These are phyloP conservation scores for Phragmites australis DNA, from an alignment of 176 grass and related monocot species.

Conservation along the genomic window DNA sequence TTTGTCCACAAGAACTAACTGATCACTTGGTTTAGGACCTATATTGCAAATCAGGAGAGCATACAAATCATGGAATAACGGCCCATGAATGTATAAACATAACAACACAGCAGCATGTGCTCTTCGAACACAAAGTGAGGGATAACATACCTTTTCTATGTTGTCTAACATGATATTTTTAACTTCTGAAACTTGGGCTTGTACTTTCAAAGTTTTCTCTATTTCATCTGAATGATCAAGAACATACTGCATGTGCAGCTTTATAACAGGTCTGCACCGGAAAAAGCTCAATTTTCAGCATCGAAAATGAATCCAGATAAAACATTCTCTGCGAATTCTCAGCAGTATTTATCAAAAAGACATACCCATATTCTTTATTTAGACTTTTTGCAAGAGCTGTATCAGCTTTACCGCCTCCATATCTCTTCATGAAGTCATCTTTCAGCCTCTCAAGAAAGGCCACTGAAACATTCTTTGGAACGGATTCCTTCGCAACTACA, in stretches of 20 bases:
- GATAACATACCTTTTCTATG: constrained; percentile 75
- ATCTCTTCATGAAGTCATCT: constrained; percentile 91
- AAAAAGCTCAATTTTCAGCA: constrained; percentile 26
- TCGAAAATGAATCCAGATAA: background rate
- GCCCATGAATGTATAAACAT: background rate
- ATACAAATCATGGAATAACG: background rate
- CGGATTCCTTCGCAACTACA: constrained; percentile 83
- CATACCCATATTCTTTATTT: constrained; percentile 93
- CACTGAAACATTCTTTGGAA: constrained; percentile 73
- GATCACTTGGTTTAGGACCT: background rate
- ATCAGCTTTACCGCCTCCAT: constrained; percentile 92
- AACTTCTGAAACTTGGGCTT: constrained; percentile 94
- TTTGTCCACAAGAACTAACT: background rate
- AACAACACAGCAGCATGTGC: background rate
- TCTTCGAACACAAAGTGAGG: background rate
- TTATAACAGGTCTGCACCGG: constrained; percentile 75
- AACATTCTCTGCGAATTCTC: background rate
- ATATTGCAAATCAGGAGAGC: background rate
- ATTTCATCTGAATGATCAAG: constrained; percentile 90
- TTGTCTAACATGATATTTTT: constrained; percentile 96
- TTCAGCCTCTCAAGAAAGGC: constrained; percentile 87
- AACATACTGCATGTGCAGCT: constrained; percentile 93
- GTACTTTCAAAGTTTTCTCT: constrained; percentile 84
- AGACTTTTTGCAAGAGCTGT: constrained; percentile 91
- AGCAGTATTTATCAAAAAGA: background rate